Percentiles rank a stretch among this genome's conserved stretches.
Evolutionary conservation across 2,329 filamentous ascomycete species (phyloP).

Genomic region (Trichoderma gracile): DNA sequence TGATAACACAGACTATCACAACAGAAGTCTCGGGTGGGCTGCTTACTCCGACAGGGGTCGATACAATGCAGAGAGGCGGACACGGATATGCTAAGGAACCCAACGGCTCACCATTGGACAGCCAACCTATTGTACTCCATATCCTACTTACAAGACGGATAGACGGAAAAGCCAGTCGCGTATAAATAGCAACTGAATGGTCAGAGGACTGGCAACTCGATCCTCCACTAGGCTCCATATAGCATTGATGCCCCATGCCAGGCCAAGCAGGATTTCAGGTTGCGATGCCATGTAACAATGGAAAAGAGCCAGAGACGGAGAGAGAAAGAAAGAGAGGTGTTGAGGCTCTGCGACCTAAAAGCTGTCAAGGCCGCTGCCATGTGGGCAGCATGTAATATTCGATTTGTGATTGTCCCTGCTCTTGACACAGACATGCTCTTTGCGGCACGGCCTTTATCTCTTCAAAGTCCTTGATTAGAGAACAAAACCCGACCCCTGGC

Average conservation of each 20-base stretch:
- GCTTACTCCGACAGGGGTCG: not conserved
- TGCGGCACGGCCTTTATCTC: not conserved
- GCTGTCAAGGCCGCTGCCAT: not conserved
- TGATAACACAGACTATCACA: not conserved
- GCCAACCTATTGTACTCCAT: not conserved
- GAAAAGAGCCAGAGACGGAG: too few relatives aligned
- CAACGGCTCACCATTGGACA: not conserved
- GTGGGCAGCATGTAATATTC: not conserved
- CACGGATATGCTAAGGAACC: not conserved
- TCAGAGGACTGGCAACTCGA: constrained; percentile 1
- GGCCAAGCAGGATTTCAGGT: not conserved
- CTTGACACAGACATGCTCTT: not conserved
- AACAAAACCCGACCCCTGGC: not conserved
- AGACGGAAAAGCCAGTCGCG: constrained; percentile 1
- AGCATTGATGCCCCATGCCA: not conserved
- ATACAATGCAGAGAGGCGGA: too few relatives aligned
- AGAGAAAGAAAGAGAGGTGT: not conserved
- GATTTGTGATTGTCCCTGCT: too few relatives aligned
- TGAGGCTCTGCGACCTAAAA: not conserved
- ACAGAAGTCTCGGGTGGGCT: not conserved
- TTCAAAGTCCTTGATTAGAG: not conserved
- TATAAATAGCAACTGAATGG: constrained; percentile 13
- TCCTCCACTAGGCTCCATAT: not conserved
- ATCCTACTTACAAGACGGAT: not conserved
- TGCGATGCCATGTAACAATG: not conserved